These are phyloP conservation scores for Pseudozyma tsukubaensis DNA, from an alignment of 1,284 basidiomycete genomes.

Conservation along the genomic window DNA sequence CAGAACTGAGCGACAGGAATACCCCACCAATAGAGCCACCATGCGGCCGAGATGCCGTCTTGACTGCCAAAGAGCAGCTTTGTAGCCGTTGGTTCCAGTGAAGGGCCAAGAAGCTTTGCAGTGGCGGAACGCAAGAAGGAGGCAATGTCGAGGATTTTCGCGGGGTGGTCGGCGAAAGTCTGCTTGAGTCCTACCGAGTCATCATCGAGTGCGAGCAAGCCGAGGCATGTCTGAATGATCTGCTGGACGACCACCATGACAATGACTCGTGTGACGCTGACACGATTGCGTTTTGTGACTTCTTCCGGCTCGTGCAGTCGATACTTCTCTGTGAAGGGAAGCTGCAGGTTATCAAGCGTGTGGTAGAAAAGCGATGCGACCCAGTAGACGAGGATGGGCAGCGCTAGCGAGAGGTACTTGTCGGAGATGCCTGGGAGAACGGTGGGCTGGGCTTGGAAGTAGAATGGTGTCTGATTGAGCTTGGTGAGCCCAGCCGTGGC, in stretches of 20 bases:
- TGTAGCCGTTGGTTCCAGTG: constrained; percentile 13
- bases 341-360: constrained; percentile 76
- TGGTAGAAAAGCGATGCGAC: constrained; percentile 82
- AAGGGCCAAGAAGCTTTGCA: constrained; percentile 18
- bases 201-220: constrained; percentile 77
- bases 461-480: constrained; percentile 52
- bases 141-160: constrained; percentile 36
- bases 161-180: constrained; percentile 72
- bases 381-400: constrained; percentile 92
- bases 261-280: constrained; percentile 78
- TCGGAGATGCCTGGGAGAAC: constrained; percentile 79
- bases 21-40: constrained; percentile 92
- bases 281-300: constrained; percentile 81
- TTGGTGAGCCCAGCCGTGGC: constrained; percentile 37
- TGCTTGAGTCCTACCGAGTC: constrained; percentile 62
- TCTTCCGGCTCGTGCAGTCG: constrained; percentile 89
- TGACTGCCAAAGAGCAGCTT: constrained; percentile 39
- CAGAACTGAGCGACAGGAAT: constrained; percentile 82
- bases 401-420: constrained; percentile 78
- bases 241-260: constrained; percentile 87
- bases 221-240: constrained; percentile 82
- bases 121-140: constrained; percentile 19
- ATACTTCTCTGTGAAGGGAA: constrained; percentile 84
- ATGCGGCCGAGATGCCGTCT: constrained; percentile 69
- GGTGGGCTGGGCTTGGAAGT: constrained; percentile 74